Evolutionary conservation across 2,329 filamentous ascomycete species (phyloP), one percentile per base, ranked within the genome.

Genomic region (Aspergillus hiratsukae): DNA sequence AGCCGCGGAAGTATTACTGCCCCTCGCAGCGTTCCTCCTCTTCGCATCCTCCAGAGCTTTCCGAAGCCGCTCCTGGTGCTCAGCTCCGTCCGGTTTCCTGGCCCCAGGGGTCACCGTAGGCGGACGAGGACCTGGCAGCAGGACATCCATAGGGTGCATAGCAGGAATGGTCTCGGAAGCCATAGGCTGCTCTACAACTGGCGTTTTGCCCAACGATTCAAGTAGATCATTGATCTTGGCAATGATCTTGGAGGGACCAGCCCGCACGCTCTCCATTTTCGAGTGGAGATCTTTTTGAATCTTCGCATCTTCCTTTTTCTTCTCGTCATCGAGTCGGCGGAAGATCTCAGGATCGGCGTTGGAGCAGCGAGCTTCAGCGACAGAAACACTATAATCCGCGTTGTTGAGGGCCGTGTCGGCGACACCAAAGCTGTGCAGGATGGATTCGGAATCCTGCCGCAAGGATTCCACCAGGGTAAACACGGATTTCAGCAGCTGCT

Each of bases 41-140:
- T 83, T 83, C 8, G 81, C 81, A 55, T 78, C 76, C 58, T 83
- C 80, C 53, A 83, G 65, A 31, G 81, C 81, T 60, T 70, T 76
- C 48, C 75, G 76, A 51, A 82, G 65, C 60, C 80, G 73, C 57
- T 75, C 70, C 57, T 80, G 73, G 62, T 79, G 79, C 58, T 78
- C 76, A 11, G 67, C 75, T 19, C 68, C 67, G 14, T 66, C 61
- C 21, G 61, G 40, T 9, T 54, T 56, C 49, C 48, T 58, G 5
- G 65, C 58, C 14, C 56, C 56, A 19, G 53, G n/a, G 8, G 46
- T 53, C 14, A 58, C 48, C 7, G 65, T 64, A 28, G 66, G 64
- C 43, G 69, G 70, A 7, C 70, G 67, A 48, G 67, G 61, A 4
- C 61, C 64, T 9, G 67, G 57, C 14, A 69, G n/a, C 1, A 58